Evolutionary conservation across 2,329 filamentous ascomycete species (phyloP).

Genomic region (Fusarium haematococcum): DNA sequence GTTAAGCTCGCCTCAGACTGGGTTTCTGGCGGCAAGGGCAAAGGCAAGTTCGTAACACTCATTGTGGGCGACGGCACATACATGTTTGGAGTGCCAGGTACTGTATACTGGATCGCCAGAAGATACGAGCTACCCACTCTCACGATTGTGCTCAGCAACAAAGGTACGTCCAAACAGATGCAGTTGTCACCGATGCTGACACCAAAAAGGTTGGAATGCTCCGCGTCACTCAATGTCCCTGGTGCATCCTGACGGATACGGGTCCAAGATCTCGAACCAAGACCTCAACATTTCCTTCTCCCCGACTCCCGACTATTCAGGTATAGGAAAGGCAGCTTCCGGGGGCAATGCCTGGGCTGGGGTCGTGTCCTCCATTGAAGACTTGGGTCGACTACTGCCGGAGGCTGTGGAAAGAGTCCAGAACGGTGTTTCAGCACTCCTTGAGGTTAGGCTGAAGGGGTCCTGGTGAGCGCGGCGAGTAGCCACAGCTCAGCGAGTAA

Average conservation of each 20-base stretch:
- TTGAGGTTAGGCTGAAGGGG: background rate
- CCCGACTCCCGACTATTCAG: constrained; percentile 68
- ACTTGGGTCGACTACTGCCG: background rate
- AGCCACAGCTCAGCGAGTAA: too few relatives aligned
- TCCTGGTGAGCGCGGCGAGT: background rate
- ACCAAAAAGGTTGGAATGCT: constrained; percentile 65
- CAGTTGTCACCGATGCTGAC: constrained; percentile 4
- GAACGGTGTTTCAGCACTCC: constrained; percentile 2
- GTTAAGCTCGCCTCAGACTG: constrained; percentile 73
- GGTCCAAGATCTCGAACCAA: constrained; percentile 64
- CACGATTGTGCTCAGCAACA: constrained; percentile 65
- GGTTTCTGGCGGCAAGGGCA: constrained; percentile 48
- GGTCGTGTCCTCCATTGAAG: background rate
- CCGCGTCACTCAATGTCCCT: constrained; percentile 65
- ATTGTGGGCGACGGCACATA: constrained; percentile 64
- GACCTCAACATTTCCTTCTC: constrained; percentile 71
- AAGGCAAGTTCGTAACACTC: constrained; percentile 57
- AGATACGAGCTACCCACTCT: constrained; percentile 61
- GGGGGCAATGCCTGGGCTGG: constrained; percentile 50
- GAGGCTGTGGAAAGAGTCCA: constrained; percentile 6
- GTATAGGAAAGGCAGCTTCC: constrained; percentile 68
- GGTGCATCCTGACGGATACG: constrained; percentile 67
- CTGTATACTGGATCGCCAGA: constrained; percentile 61
- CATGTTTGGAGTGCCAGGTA: constrained; percentile 61
- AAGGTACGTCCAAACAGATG: constrained; percentile 35